Evolutionary conservation across 495 filamentous ascomycete species (phyloP), one percentile per base, ranked within the genome.

Genomic region (Trichoderma reesei): DNA sequence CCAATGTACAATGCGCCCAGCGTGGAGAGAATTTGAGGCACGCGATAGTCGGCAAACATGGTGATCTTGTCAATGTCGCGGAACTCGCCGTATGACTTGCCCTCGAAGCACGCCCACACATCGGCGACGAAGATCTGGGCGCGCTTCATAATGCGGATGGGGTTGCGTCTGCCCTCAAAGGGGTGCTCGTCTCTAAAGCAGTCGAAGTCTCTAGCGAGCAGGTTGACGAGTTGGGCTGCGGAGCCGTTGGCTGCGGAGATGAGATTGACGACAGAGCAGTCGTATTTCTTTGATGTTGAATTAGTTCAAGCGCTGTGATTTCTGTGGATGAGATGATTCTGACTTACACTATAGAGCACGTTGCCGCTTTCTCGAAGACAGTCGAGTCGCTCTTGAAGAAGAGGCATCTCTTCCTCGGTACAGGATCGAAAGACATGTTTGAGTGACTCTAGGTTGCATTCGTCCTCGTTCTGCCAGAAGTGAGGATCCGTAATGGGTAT

Each of bases 1-100:
- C 88, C 90, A 75, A 92, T 96, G 63, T 80, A 80, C 18, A 99
- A 78, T 65, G 90, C 94, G 41, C 90, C 89, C 34, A 99, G 79
- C 33, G 84, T 81, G 68, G 95, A 82, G 5, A 99, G 83, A 68
- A 97, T 96, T 78, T 98, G 94, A 5, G 94, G 94, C 41, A 99
- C 86, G 34, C 94, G 86, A 71, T 99, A 98, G 78, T 99, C 94
- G 80, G 94, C 92, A 76, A 98, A 99, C 90, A 97, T 97, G 65
- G 95, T 99, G 71, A 99, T 88, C 68, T 90, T 89, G 71, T 91
- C 85, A 62, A 99, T 96, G 69, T 99, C 95, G 36, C 86, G 69
- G 70, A 99, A 99, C n/a, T 80, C 75, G 14, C 94, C 94, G 66
- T 86, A 92, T 31, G 82, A 75, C 66, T 88, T 79, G 39, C 90